Percentiles rank a stretch among this genome's conserved stretches.
Conservation (phyloP, 2,329 filamentous ascomycete species). For the Cladorrhinum sp. region DNA sequence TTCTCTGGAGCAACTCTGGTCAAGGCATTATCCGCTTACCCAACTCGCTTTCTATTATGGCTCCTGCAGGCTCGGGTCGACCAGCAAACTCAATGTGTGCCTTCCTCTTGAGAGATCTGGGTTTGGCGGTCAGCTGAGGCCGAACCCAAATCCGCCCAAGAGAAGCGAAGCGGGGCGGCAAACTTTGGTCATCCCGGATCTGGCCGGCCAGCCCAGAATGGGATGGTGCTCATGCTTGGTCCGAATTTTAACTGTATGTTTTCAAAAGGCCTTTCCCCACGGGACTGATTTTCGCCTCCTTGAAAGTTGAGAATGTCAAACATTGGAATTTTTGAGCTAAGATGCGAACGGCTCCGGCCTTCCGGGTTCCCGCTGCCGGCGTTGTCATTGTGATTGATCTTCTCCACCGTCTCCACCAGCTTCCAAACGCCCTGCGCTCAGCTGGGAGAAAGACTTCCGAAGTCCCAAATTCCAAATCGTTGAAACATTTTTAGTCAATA, state of each 20-base stretch:
- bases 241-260: not conserved
- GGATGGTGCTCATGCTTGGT: not conserved
- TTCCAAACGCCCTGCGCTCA: not conserved
- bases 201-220: not conserved
- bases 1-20: not conserved
- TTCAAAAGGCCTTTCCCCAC: not conserved
- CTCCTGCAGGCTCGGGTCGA: not conserved
- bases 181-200: not conserved
- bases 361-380: not conserved
- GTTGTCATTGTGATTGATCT: not conserved
- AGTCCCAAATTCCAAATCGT: not conserved
- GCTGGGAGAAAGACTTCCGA: not conserved
- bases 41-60: not conserved
- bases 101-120: not conserved
- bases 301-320: not conserved
- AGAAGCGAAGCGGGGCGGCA: not conserved
- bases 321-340: not conserved
- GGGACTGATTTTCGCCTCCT: not conserved
- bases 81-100: not conserved
- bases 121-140: slow-evolving; percentile 1
- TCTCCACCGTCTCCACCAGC: not conserved
- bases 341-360: not conserved
- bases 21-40: no score
- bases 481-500: not conserved
- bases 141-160: not conserved